Evolutionary conservation across 768 basidiomycete species (phyloP).

Genomic region (Pleurotus djamor): DNA sequence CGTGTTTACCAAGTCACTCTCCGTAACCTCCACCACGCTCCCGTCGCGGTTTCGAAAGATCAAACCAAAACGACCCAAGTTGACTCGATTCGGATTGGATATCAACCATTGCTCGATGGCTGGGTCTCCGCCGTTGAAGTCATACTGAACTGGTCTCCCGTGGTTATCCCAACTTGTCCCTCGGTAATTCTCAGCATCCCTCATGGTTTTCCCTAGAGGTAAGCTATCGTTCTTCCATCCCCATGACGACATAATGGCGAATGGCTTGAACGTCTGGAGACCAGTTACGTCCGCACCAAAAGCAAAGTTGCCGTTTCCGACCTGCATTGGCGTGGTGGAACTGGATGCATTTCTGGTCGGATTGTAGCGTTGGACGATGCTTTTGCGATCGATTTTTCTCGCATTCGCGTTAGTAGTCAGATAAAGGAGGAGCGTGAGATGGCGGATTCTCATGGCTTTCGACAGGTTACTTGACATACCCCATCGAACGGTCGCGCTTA

Average conservation of each 20-base stretch:
- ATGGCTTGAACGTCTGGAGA: slow-evolving; percentile 56
- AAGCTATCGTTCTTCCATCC: slow-evolving; percentile 61
- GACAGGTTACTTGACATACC: neutral
- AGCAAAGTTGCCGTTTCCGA: slow-evolving; percentile 62
- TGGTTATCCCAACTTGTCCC: slow-evolving; percentile 52
- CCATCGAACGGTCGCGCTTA: neutral
- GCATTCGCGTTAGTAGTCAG: neutral
- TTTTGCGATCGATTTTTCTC: slow-evolving; percentile 36
- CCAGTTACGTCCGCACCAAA: slow-evolving; percentile 59
- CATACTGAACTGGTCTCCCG: slow-evolving; percentile 46
- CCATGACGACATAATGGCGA: slow-evolving; percentile 56
- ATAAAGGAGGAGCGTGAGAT: neutral
- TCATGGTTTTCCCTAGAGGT: slow-evolving; percentile 36
- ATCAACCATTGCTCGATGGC: slow-evolving; percentile 53
- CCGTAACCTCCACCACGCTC: slow-evolving; percentile 25
- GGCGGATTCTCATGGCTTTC: neutral
- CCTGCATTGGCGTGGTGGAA: slow-evolving; percentile 49
- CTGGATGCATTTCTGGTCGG: slow-evolving; percentile 46
- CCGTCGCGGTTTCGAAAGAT: slow-evolving; percentile 32
- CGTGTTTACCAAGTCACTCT: slow-evolving; percentile 30
- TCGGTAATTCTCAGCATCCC: slow-evolving; percentile 42
- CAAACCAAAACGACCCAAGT: slow-evolving; percentile 50
- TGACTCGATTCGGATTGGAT: slow-evolving; percentile 55
- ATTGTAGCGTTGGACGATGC: slow-evolving; percentile 47
- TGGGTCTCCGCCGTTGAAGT: slow-evolving; percentile 42